Base-by-base conservation (phyloP, 2,329 filamentous ascomycete genomes). In the Phoma sp. region DNA sequence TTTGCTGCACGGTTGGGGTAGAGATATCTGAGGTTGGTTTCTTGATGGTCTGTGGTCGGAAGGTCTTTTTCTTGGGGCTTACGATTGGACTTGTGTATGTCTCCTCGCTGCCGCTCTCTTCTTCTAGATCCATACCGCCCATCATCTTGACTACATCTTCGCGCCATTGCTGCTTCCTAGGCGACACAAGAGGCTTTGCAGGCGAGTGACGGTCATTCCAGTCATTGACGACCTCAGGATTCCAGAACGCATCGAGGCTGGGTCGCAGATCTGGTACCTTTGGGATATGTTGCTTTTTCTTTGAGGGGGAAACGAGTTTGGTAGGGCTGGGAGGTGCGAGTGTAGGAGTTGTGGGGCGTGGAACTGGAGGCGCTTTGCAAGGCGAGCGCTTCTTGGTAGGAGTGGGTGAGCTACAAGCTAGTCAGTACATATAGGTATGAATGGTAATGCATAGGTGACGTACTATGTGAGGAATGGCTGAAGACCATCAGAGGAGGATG, bases 181-280 rank as follows among this genome's bases (percentile, higher is more conserved):
- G 74, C 4, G 71, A 74, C 1, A 73, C 55, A 21, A 75, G 65
- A 4, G 62, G 61, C 41, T 76, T 77, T 6, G 60, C 55, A 12
- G 74, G 74, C 0, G 74, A 76, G 47, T 75, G 70, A 21, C 57
- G 64, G 21, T 77, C 74, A 25, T 72, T 72, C 68, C 68, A 75
- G 7, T 67, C 60, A 43, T 77, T 76, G 2, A 77, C 71, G 19
- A 69, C 64, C 38, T 69, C 68, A 27, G 70, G 64, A 25, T 68
- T 64, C 74, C 74, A 77, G 57, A 77, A 77, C 1, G 73, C 71
- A 40, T 76, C 74, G 4, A 76, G 61, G 31, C 73, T 76, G 13
- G 73, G 73, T 29, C 72, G 64, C 33, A 74, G 56, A 36, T 67
- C 60, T 1, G 65, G 57, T 2, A 65, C 68, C 31, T 68, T 62